Evolutionary conservation across 139 green algal genomes (phyloP).

Genomic region (Chlamydomonas sp.): DNA sequence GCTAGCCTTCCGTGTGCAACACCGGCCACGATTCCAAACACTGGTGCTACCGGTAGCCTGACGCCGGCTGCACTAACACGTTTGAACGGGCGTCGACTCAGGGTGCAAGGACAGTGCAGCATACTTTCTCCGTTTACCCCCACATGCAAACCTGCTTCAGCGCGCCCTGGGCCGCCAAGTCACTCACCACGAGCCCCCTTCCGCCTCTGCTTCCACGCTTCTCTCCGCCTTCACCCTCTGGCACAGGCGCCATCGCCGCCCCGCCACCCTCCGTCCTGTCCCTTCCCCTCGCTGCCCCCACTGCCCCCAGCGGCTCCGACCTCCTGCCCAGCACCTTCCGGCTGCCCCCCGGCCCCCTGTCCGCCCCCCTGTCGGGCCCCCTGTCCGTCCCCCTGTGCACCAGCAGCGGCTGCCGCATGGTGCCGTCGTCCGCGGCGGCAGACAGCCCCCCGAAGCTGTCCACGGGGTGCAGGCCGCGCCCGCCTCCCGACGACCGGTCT

Average conservation of each 20-base stretch:
- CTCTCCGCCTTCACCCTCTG: too few relatives aligned
- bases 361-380: background rate
- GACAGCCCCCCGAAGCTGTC: background rate
- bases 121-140: too few relatives aligned
- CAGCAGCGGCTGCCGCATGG: too few relatives aligned
- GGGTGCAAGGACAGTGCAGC: background rate
- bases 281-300: background rate
- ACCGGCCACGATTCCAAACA: background rate
- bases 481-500: too few relatives aligned
- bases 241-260: too few relatives aligned
- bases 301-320: background rate
- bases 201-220: too few relatives aligned
- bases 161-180: too few relatives aligned
- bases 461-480: background rate
- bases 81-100: background rate
- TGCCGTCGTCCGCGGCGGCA: background rate
- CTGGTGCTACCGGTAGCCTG: background rate
- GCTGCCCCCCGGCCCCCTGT: background rate
- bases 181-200: too few relatives aligned
- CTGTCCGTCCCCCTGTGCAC: background rate
- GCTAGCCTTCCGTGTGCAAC: too few relatives aligned
- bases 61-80: too few relatives aligned
- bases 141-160: too few relatives aligned
- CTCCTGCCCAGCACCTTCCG: background rate
- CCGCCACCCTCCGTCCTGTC: too few relatives aligned